Evolutionary conservation across 2,329 filamentous ascomycete species (phyloP).

Genomic region (Drechmeria coniospora): DNA sequence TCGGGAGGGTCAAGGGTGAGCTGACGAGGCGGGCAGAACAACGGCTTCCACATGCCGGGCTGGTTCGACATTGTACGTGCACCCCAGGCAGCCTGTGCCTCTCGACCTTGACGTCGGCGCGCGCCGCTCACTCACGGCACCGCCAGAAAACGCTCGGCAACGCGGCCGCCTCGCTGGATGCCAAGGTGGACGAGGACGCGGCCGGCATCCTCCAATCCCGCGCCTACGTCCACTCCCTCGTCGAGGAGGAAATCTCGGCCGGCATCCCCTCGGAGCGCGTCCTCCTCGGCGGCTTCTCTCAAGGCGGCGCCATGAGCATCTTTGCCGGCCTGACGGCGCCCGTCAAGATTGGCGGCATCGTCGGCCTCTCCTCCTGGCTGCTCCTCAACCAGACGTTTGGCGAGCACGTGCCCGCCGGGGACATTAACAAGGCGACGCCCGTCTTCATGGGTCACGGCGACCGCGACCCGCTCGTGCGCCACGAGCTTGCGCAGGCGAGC

Average conservation of each 20-base stretch:
- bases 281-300: constrained; percentile 66
- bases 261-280: constrained; percentile 71
- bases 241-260: constrained; percentile 62
- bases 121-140: neutral
- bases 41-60: constrained; percentile 67
- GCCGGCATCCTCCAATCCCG: constrained; percentile 44
- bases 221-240: constrained; percentile 59
- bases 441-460: constrained; percentile 87
- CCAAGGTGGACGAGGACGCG: constrained; percentile 42
- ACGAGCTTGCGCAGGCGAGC: constrained; percentile 52
- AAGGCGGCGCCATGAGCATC: constrained; percentile 75
- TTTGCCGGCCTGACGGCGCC: constrained; percentile 58
- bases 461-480: constrained; percentile 55
- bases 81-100: neutral
- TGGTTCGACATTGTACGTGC: constrained; percentile 65
- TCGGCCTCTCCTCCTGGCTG: constrained; percentile 69
- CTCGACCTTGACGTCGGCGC: neutral
- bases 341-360: constrained; percentile 66
- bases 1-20: no score
- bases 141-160: constrained; percentile 19
- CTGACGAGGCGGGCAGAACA: constrained; percentile 43
- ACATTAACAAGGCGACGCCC: constrained; percentile 51
- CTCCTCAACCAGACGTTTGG: constrained; percentile 39
- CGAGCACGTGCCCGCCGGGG: constrained; percentile 19
- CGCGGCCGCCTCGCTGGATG: constrained; percentile 14